Evolutionary conservation across 116 monocot species (phyloP), one percentile per base, ranked within the genome.

Genomic region (Zostera marina): DNA sequence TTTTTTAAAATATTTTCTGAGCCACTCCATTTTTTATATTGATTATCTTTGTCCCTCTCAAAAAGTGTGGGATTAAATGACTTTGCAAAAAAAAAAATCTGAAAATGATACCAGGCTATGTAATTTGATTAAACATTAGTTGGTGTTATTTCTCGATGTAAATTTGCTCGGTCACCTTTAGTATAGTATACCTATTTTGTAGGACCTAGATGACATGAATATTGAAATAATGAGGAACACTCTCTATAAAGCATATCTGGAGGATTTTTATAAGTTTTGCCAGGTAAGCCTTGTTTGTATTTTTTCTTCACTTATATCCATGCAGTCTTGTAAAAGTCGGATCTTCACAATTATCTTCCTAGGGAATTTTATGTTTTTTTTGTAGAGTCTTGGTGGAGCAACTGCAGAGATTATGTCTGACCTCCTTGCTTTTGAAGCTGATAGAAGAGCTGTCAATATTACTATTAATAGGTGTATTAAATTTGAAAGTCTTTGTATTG

Each of bases 211-310:
- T 76, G 96, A 89, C 76, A 96, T 89, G 89, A 96, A 96, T 59
- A 86, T 96, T 66, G 96, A 85, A 57, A 96, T 96, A 62, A 96
- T 89, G 96, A 82, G 96, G 74, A 96, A 96, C 66, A 96, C 96
- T 41, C 86, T 96, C 11, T 96, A 96, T 74, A 96, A 96, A 72
- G 96, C 96, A 44, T 96, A 96, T 46, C 89, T 96, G 52, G 89
- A 96, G 73, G 96, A 89, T 56, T 96, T 96, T 54, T 85, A 96
- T 56, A 80, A 71, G 42, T 96, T 96, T 54, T 96, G 85, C 52
- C 45, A 83, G 89, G 96, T 89, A 73, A 57, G 47, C 47, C 3
- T 61, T 41, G 8, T 5, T 9, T 42, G 17, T 58, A 40, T 39
- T 14, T 10, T 58, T 41, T 58, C 14, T 13, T 16, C 19, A n/a